Conservation (phyloP, 2,329 filamentous ascomycete genomes). For the Phaeophleospora eucalypticola region DNA sequence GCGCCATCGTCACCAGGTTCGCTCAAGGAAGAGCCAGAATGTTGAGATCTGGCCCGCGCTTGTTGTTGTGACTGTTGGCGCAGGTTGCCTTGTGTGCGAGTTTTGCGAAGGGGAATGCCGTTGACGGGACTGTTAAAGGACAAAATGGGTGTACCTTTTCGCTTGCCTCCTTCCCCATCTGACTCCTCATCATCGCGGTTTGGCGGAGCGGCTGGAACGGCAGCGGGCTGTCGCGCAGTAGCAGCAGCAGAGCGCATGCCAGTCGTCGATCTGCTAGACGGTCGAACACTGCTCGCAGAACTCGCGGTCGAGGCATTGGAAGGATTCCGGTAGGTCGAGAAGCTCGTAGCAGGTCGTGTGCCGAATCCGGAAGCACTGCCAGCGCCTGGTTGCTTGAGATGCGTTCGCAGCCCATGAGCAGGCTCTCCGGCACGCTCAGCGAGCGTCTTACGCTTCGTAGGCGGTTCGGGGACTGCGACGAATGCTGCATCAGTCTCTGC, state of each 20-base stretch:
- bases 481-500: background rate
- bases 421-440: conserved; percentile 46
- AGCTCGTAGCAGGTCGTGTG: conserved; percentile 16
- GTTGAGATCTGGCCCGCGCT: conserved; percentile 27
- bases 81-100: conserved; percentile 29
- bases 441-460: conserved; percentile 50
- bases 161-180: conserved; percentile 34
- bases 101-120: conserved; percentile 29
- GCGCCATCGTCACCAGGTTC: conserved; percentile 17
- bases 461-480: conserved; percentile 42
- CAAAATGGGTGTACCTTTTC: conserved; percentile 44
- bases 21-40: conserved; percentile 23
- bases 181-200: conserved; percentile 35
- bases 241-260: conserved; percentile 24
- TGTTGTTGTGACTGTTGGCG: conserved; percentile 16
- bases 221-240: conserved; percentile 6
- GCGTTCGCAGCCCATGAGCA: conserved; percentile 30
- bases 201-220: conserved; percentile 2
- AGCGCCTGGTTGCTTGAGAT: conserved; percentile 20
- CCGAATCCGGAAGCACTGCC: conserved; percentile 18
- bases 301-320: conserved; percentile 42
- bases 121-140: conserved; percentile 33
- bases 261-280: conserved; percentile 41
- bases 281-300: conserved; percentile 41
- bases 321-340: conserved; percentile 39